Evolutionary conservation across 495 filamentous ascomycete species (phyloP), one percentile per base, ranked within the genome.

Genomic region (Mytilinidion resinicola): DNA sequence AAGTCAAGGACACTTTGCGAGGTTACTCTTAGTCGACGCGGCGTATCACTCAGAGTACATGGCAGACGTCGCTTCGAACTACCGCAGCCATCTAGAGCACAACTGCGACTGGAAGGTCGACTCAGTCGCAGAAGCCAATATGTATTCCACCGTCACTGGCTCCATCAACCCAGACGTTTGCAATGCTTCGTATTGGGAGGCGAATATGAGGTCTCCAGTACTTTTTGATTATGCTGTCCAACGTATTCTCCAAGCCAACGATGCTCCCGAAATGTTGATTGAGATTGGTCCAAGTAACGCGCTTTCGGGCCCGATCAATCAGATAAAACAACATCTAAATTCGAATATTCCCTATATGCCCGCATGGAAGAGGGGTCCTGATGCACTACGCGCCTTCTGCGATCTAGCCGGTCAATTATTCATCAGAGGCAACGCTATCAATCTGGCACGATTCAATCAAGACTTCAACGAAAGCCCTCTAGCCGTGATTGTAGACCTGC

Each of bases 181-280:
- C 11, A 49, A 53, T 1, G 66, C 64, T n/a, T 51, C 52, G 4
- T 64, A 64, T 34, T 64, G 61, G 61, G 14, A 19, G 1, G 41
- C 46, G 44, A 64, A 64, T 34, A 60, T 64, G 61, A 41, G 35
- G 10, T 47, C 38, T 9, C 14, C 51, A 14, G 61, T 86, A 7
- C 65, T 79, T 10, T 85, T 85, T 59, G 67, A 67, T n/a, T 70
- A 83, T 33, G 83, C 82, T 14, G 51, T 83, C 5, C 36, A 34
- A 9, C 4, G 25, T 9, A 39, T 60, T 17, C 25, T 61, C 21
- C n/a, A 8, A 6, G 33, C 43, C 7, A 14, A n/a, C 9, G 49
- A 47, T 19, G 48, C 49, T 17, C 10, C 10, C 11, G 58, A 61
- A 12, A 50, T 33, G n/a, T 44, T 69, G 14, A 44, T 74, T 10